phyloP scores from a whole-genome alignment of 176 grass and related monocot species.

The Calamus simplicifolius region DNA sequence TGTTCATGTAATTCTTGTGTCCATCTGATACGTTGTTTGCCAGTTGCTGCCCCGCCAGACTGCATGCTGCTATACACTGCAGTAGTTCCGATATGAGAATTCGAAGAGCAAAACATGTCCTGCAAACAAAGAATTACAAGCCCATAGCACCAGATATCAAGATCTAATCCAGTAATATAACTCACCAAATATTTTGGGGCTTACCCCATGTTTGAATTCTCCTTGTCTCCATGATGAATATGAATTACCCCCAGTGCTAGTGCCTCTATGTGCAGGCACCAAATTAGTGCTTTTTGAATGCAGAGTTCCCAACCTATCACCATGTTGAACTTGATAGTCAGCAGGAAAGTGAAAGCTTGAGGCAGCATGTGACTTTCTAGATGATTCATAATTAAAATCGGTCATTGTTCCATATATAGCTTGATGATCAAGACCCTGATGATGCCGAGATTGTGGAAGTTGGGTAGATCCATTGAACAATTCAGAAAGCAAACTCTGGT shows the following conservation, averaged over 20 bases:
- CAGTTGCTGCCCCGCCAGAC: neutral
- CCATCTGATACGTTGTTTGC: slow-evolving; percentile 12
- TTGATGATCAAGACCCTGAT: neutral
- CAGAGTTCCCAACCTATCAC: neutral
- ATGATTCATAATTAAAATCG: slow-evolving; percentile 3
- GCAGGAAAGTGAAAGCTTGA: neutral
- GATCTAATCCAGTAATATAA: no score
- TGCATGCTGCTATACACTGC: neutral
- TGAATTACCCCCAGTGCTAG: neutral
- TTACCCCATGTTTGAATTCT: neutral
- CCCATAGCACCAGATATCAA: no score
- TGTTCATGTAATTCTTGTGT: slow-evolving; percentile 9
- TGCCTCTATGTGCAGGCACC: no score
- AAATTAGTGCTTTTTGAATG: no score
- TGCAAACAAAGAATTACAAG: no score
- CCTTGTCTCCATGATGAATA: neutral
- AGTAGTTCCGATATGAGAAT: no score
- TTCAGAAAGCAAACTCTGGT: no score
- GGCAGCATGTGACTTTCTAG: neutral
- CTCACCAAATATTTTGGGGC: neutral
- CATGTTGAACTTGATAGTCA: neutral
- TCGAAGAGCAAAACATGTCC: no score
- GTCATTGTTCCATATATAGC: neutral
- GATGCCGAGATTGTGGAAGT: neutral
- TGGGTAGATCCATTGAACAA: neutral